These are phyloP conservation scores for Elsinoe arachidis DNA, from an alignment of 2,329 filamentous ascomycete genomes.

Conservation along the genomic window DNA sequence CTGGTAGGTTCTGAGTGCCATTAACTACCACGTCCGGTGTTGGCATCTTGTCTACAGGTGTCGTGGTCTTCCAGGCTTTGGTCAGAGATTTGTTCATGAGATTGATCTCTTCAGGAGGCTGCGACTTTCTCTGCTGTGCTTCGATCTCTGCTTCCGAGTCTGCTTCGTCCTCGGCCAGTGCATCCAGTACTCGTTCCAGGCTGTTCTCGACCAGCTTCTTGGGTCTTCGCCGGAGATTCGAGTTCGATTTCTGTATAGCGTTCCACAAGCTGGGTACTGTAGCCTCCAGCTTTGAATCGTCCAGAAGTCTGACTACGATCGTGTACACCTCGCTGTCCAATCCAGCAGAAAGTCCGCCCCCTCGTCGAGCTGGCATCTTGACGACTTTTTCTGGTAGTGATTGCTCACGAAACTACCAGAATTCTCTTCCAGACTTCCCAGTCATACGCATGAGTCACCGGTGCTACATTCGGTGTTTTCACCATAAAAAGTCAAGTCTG, in stretches of 20 bases:
- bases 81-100: slow-evolving; percentile 59
- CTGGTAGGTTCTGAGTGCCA: slow-evolving; percentile 35
- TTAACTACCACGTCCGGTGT: slow-evolving; percentile 25
- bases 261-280: slow-evolving; percentile 62
- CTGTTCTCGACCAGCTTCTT: slow-evolving; percentile 76
- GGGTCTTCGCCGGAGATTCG: slow-evolving; percentile 70
- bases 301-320: slow-evolving; percentile 66
- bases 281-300: slow-evolving; percentile 48
- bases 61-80: slow-evolving; percentile 43
- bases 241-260: slow-evolving; percentile 76
- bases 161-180: slow-evolving; percentile 56
- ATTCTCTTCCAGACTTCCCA: neutral
- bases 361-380: slow-evolving; percentile 21
- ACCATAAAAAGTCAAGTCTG: neutral
- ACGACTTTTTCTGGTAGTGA: neutral
- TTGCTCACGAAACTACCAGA: neutral
- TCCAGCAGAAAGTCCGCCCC: slow-evolving; percentile 29
- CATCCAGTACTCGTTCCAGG: slow-evolving; percentile 70
- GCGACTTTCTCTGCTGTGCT: slow-evolving; percentile 24
- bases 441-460: neutral
- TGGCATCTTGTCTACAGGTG: slow-evolving; percentile 20
- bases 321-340: slow-evolving; percentile 56
- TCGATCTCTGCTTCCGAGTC: slow-evolving; percentile 46
- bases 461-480: neutral
- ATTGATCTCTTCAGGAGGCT: slow-evolving; percentile 36